Percentiles rank a stretch among this genome's conserved stretches.
These are phyloP conservation scores for Otatea glauca DNA, from an alignment of 176 grass and related monocot species.

Conservation along the genomic window DNA sequence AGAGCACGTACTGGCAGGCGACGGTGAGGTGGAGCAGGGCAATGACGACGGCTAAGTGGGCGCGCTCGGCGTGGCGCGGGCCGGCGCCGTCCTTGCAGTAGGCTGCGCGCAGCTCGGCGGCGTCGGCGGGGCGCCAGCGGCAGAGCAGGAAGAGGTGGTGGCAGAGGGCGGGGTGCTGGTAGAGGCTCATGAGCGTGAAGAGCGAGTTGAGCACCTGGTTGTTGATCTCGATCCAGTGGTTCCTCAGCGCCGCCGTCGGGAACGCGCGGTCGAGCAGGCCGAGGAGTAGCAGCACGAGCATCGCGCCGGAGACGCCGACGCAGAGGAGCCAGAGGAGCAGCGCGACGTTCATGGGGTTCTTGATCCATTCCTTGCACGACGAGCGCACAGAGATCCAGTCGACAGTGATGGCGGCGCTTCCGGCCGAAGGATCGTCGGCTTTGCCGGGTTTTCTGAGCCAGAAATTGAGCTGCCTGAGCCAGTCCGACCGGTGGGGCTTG, in stretches of 20 bases:
- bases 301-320: conserved; percentile 59
- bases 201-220: conserved; percentile 86
- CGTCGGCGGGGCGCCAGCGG: conserved; percentile 59
- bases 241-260: conserved; percentile 45
- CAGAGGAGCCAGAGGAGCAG: conserved; percentile 73
- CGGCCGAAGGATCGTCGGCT: not conserved
- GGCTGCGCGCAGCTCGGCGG: conserved; percentile 51
- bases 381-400: conserved; percentile 34
- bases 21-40: conserved; percentile 71
- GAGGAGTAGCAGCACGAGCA: conserved; percentile 63
- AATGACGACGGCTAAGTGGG: conserved; percentile 62
- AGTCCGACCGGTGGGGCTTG: conserved; percentile 21
- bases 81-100: conserved; percentile 57
- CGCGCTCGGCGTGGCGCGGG: conserved; percentile 42
- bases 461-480: conserved; percentile 35
- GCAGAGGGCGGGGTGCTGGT: conserved; percentile 74
- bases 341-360: conserved; percentile 72
- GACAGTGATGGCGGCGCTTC: conserved; percentile 25
- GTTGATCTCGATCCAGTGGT: conserved; percentile 72
- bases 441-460: not conserved
- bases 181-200: conserved; percentile 85
- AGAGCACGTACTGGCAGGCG: conserved; percentile 59
- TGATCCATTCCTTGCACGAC: conserved; percentile 49
- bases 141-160: conserved; percentile 65
- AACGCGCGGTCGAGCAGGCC: conserved; percentile 60